Conservation (phyloP, 208 protist genomes). For the Tritrichomonas musculus region DNA sequence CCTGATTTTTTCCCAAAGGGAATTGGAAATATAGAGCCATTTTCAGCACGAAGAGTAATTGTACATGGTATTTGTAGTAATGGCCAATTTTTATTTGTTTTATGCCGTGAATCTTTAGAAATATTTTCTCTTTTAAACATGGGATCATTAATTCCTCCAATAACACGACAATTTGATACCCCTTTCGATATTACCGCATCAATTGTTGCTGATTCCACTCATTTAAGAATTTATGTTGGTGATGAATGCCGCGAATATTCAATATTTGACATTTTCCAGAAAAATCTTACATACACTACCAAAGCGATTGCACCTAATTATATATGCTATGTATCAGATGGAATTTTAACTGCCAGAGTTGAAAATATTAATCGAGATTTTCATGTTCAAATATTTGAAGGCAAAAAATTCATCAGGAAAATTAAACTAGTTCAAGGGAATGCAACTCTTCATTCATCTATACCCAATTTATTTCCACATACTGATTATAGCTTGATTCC, state of each 20-base stretch:
- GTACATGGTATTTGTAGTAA: not conserved
- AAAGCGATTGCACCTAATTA: not conserved
- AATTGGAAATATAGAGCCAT: not conserved
- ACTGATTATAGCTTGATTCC: not conserved
- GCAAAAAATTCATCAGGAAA: not conserved
- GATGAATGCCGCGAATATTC: not conserved
- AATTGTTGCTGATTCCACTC: not conserved
- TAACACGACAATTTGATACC: not conserved
- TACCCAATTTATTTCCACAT: not conserved
- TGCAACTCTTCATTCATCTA: not conserved
- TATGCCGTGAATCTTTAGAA: not conserved
- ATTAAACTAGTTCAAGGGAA: not conserved
- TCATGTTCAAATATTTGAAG: too few species aligned
- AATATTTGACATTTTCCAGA: not conserved
- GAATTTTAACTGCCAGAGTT: not conserved
- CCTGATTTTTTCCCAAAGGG: not conserved
- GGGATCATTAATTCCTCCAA: not conserved
- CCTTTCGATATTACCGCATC: not conserved
- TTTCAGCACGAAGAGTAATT: not conserved
- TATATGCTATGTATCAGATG: not conserved
- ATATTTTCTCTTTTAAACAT: not conserved
- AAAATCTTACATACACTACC: not conserved
- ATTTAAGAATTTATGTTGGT: not conserved
- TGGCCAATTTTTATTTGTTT: constrained; percentile 16
- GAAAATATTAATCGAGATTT: not conserved